Evolutionary conservation across 345 rosid genomes (phyloP), one percentile per base, ranked within the genome.

Genomic region (Ceriops zippeliana): DNA sequence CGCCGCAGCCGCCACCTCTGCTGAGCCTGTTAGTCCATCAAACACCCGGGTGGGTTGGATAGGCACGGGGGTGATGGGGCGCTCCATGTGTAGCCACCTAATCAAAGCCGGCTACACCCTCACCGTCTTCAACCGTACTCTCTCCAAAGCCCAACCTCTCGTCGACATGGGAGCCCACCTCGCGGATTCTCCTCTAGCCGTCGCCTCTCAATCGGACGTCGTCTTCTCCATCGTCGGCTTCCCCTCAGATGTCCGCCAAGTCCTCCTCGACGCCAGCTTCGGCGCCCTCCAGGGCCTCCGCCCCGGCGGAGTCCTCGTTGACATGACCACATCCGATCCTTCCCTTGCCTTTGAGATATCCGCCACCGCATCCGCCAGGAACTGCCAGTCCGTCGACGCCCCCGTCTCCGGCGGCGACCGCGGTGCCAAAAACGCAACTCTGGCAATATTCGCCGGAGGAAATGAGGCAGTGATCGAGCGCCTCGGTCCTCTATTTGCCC

Each of bases 271-370:
- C 47, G 82, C 96, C 71, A 42, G 73, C 68, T 13, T 86, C 65
- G 97, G 97, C 46, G 98, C 90, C 53, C 84, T 91, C 21, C 66
- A 83, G 5, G 92, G 89, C 75, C 97, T 93, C 72, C 81, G 83
- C 15, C 79, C 83, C 24, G 90, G 96, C 7, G 92, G 95, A 13
- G 63, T 93, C 65, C 86, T 93, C 58, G 92, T 93, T 22, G 97
- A 93, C 74, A 91, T 93, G 98, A 93, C 98, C 57, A 93, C 98
- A 9, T 93, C 96, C 7, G 97, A 93, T 61, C 98, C 97, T 61
- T 86, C 93, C 30, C 90, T 93, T 22, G 98, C 98, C 3, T 74
- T 70, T 61, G 97, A 93, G 70, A 84, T 93, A 35, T 72, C 82
- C 35, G 26, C 76, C 56, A 87, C 90, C 0, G 97, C 97, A 7